These are phyloP conservation scores for Marchantia paleacea DNA, from an alignment of 225 moss, liverwort and hornwort species.

Conservation along the genomic window DNA sequence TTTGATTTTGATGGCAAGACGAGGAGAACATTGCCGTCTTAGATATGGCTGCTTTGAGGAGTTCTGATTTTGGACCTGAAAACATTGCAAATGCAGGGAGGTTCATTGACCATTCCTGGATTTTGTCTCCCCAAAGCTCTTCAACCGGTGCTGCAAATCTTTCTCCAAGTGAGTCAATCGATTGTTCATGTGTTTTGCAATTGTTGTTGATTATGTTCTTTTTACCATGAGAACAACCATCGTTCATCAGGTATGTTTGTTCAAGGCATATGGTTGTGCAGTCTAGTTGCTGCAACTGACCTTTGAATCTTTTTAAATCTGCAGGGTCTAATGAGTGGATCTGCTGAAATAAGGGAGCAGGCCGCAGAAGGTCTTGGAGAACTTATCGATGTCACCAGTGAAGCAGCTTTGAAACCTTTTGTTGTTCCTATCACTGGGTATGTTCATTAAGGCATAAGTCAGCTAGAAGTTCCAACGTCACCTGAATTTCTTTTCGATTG, in stretches of 20 bases:
- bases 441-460: background rate
- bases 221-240: no score
- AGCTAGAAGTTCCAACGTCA: background rate
- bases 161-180: slow-evolving; percentile 66
- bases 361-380: slow-evolving; percentile 99
- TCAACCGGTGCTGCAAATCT: slow-evolving; percentile 80
- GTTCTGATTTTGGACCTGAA: background rate
- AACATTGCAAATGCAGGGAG: slow-evolving; percentile 51
- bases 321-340: slow-evolving; percentile 96
- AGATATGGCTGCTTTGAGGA: background rate
- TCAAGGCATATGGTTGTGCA: no score
- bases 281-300: background rate
- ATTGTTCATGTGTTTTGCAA: background rate
- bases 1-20: no score
- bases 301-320: background rate
- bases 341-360: slow-evolving; percentile 91
- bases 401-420: slow-evolving; percentile 83
- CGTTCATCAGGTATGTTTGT: no score
- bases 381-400: slow-evolving; percentile 89
- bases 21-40: background rate
- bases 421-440: slow-evolving; percentile 93
- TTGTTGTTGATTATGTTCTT: background rate
- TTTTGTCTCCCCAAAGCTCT: slow-evolving; percentile 90
- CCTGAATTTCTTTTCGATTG: no score
- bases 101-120: slow-evolving; percentile 76